phyloP scores from a whole-genome alignment of 2,329 filamentous ascomycete species.

The Knufia petricola region DNA sequence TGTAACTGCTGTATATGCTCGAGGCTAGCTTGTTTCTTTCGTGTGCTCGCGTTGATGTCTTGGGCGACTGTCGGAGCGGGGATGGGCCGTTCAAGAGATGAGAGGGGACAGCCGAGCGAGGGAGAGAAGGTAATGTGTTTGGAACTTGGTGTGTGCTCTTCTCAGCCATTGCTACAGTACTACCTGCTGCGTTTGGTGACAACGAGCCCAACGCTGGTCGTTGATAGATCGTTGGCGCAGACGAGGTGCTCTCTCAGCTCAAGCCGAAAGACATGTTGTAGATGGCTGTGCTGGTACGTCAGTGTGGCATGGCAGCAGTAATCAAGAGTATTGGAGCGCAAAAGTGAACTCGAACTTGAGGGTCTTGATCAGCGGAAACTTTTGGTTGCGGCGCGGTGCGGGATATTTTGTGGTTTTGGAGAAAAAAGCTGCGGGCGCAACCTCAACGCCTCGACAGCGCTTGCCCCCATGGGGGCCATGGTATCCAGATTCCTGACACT shows the following conservation, averaged over 20 bases:
- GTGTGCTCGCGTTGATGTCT: conserved; percentile 37
- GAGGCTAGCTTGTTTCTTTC: conserved; percentile 50
- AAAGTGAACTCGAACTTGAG: neutral
- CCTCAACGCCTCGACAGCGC: too few species aligned
- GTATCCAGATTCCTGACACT: too few species aligned
- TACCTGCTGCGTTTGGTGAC: neutral
- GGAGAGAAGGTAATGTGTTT: conserved; percentile 29
- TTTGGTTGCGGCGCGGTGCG: neutral
- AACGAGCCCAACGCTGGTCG: too few species aligned
- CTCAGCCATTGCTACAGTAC: neutral
- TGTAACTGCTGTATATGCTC: conserved; percentile 50
- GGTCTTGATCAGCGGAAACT: neutral
- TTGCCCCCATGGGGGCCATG: neutral
- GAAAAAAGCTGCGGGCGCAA: neutral
- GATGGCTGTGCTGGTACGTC: neutral
- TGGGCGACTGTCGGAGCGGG: conserved; percentile 35
- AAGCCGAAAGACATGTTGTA: neutral
- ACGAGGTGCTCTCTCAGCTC: neutral
- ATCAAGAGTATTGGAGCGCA: neutral
- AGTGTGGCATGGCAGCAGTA: neutral
- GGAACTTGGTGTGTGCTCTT: conserved; percentile 4
- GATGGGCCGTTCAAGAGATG: conserved; percentile 48
- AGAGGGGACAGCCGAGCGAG: conserved; percentile 45
- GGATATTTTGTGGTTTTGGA: too few species aligned
- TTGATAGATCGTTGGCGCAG: neutral